Conservation (phyloP, 129 eudicot genomes). For the Heracleum sosnowskyi region DNA sequence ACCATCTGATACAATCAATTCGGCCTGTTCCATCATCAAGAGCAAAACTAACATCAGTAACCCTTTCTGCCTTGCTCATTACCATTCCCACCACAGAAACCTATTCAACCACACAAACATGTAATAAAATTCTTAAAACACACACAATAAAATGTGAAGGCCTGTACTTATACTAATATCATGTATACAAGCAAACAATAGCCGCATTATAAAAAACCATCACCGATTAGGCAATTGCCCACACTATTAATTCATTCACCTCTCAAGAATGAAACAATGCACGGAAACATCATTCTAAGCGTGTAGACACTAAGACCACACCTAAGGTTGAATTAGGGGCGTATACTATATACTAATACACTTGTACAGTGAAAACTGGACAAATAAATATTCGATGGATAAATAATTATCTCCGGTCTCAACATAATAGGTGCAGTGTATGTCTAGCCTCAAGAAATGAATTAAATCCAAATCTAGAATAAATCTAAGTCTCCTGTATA, state of each 20-base stretch:
- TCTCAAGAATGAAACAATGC: neutral
- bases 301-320: neutral
- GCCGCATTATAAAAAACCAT: neutral
- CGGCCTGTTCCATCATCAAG: conserved; percentile 93
- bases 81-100: conserved; percentile 81
- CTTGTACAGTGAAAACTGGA: too few species aligned
- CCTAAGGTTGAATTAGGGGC: too few species aligned
- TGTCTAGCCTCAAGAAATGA: too few species aligned
- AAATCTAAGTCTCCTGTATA: too few species aligned
- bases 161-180: neutral
- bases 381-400: too few species aligned
- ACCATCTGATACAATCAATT: conserved; percentile 77
- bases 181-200: neutral
- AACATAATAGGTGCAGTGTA: too few species aligned
- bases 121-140: neutral
- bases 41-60: conserved; percentile 60
- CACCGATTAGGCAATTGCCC: too few species aligned
- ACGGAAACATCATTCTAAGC: neutral
- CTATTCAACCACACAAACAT: conserved; percentile 20
- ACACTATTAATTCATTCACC: neutral
- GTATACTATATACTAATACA: too few species aligned
- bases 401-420: too few species aligned
- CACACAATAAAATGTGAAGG: neutral
- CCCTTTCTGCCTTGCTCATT: conserved; percentile 46
- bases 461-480: neutral